These are phyloP conservation scores for Tilletia setariae DNA, from an alignment of 1,284 basidiomycete species.

Conservation along the genomic window DNA sequence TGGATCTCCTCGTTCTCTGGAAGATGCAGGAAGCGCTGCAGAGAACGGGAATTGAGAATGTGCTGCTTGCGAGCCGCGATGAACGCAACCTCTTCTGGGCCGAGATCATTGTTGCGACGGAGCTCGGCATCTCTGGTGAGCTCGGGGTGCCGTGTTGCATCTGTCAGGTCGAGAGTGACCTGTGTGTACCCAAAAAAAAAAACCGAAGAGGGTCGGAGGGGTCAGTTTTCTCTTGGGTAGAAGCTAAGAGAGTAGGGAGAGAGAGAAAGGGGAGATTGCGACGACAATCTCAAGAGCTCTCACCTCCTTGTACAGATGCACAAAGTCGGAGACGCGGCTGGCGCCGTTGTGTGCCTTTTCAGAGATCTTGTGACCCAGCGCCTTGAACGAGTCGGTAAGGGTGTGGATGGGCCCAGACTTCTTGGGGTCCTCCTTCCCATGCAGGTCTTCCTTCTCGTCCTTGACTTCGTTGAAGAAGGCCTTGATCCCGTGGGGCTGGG, in stretches of 20 bases:
- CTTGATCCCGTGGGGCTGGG: constrained; percentile 9
- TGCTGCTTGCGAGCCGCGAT: constrained; percentile 15
- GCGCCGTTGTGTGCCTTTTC: constrained; percentile 16
- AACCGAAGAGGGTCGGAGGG: too few species aligned
- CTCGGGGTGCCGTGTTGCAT: constrained; percentile 5
- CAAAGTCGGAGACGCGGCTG: constrained; percentile 10
- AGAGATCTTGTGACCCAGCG: constrained; percentile 11
- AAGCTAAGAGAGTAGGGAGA: too few species aligned
- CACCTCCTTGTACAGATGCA: constrained; percentile 16
- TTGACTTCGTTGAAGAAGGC: constrained; percentile 3
- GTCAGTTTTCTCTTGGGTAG: too few species aligned
- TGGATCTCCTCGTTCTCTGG: constrained; percentile 44
- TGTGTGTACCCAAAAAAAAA: background rate
- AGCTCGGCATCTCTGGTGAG: constrained; percentile 8
- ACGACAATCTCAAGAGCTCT: background rate
- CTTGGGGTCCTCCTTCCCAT: background rate
- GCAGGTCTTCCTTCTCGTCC: background rate
- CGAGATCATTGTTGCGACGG: constrained; percentile 8
- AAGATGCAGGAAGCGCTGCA: constrained; percentile 33
- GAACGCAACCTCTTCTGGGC: constrained; percentile 14
- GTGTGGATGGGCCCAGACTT: background rate
- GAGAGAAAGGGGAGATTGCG: too few species aligned
- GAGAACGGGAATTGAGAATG: constrained; percentile 11
- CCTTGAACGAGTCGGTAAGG: constrained; percentile 16
- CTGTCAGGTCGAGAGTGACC: constrained; percentile 14